Percentiles rank a stretch among this genome's conserved stretches.
Evolutionary conservation across 768 basidiomycete genomes (phyloP).

Genomic region (Tylopilus cervinicoccineus): DNA sequence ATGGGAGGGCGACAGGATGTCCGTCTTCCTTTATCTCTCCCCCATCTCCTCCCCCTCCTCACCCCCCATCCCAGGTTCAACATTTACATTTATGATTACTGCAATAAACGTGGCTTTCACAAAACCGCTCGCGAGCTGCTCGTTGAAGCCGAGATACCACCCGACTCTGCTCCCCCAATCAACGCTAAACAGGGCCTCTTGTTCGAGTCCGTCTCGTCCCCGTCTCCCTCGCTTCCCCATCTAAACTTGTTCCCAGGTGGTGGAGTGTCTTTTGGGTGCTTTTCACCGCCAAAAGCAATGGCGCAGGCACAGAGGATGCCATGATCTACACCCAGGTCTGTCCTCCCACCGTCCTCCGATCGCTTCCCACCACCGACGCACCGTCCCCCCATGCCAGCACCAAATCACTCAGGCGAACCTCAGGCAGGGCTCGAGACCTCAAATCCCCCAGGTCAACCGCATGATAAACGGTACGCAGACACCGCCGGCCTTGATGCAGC

Average conservation of each 20-base stretch:
- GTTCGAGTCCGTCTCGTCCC: constrained; percentile 57
- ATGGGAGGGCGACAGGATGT: constrained; percentile 90
- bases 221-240: background rate
- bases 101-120: constrained; percentile 70
- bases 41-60: background rate
- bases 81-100: constrained; percentile 87
- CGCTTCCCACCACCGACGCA: constrained; percentile 11
- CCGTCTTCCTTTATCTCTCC: constrained; percentile 25
- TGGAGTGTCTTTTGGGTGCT: constrained; percentile 89
- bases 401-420: constrained; percentile 33
- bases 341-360: constrained; percentile 6
- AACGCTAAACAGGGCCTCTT: constrained; percentile 79
- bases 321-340: constrained; percentile 67
- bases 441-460: constrained; percentile 25
- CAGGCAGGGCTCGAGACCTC: constrained; percentile 30
- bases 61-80: constrained; percentile 59
- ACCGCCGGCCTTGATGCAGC: constrained; percentile 13
- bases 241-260: constrained; percentile 48
- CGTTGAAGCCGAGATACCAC: constrained; percentile 60
- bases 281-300: constrained; percentile 75
- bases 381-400: constrained; percentile 26
- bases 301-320: constrained; percentile 64
- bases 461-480: constrained; percentile 34
- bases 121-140: constrained; percentile 70
- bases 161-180: constrained; percentile 68